Evolutionary conservation across 2,329 filamentous ascomycete genomes (phyloP), one percentile per base, ranked within the genome.

Genomic region (Pochonia chlamydosporia): DNA sequence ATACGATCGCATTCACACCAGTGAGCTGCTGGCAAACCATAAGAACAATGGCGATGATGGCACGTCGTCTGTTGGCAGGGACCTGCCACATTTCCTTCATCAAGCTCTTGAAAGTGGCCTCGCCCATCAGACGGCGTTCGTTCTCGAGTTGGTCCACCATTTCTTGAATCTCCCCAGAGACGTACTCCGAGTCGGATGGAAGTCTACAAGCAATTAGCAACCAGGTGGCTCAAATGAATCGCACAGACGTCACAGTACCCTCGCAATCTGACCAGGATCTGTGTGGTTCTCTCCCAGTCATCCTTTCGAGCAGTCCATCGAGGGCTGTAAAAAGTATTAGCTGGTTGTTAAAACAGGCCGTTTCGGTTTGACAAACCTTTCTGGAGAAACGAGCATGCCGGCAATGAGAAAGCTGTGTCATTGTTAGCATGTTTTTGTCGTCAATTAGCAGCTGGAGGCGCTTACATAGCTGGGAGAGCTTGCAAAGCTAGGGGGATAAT

Each of bases 1-100:
- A 52, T 54, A 62, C 63, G 42, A 87, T 61, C 18, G 68, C 63
- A 47, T 71, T 71, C 20, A 66, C 65, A n/a, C 82, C 83, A 0
- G 84, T 87, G 78, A 87, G 84, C 61, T 87, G 84, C 62, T 89
- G 84, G 61, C 81, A 87, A 33, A 86, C 68, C 83, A 83, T 71
- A 44, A 79, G 63, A 3, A 67, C 33, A 41, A 88, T 76, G 25
- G 79, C 82, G 48, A 87, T 75, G 40, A 85, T 63, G 3, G 77
- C 79, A 43, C 84, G 76, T 56, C 83, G 83, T 48, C 84, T 73
- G 65, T 87, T 83, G 1, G 74, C 74, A 1, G 72, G 66, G 45
- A 82, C 74, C 5, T 71, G 64, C 70, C 76, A 82, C 74, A 85
- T 84, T 62, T 86, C 84, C 56, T 73, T 79, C 56, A 81, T 73